Evolutionary conservation across 768 basidiomycete species (phyloP), one percentile per base, ranked within the genome.

Genomic region (Sarcomyxa edulis): DNA sequence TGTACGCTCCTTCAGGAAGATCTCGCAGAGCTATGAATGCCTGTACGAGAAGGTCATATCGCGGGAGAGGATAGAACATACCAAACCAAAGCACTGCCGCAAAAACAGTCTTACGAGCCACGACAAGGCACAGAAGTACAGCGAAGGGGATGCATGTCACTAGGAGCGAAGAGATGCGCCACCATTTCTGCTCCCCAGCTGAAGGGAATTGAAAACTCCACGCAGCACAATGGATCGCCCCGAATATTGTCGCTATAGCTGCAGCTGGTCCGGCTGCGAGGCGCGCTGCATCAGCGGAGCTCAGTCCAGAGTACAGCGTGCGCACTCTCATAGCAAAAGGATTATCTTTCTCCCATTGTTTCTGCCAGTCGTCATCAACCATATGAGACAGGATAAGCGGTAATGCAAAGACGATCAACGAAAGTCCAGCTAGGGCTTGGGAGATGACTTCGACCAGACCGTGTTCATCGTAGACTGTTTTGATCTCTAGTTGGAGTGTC

Each of bases 31-130:
- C 36, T 10, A 43, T 40, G 8, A 51, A 24, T 2, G 49, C 39
- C 23, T 38, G 40, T 7, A 43, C 37, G 28, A 50, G 27, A 6
- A 53, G 28, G 2, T 37, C 22, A 3, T 47, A 4, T 9, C 50
- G 34, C 2, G 47, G 35, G 9, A 42, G 3, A 14, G 45, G 18
- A 33, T 50, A 43, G 16, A 34, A 50, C 20, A 31, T 53, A 48
- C 14, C 36, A 37, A 29, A 20, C 5, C 15, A 38, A 16, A 7
- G 47, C 37, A 8, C 20, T 4, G n/a, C 38, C 9, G 21, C 43
- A 51, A 38, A 6, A 41, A 16, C 22, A 32, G 6, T 23, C 23
- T 24, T 35, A 34, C 19, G 22, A 9, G 28, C 15, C 16, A 23
- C 18, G 24, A 37, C 8, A 7, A 23, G 11, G 20, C 33, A 35